Evolutionary conservation across 768 basidiomycete genomes (phyloP).

Genomic region (Galerina marginata): DNA sequence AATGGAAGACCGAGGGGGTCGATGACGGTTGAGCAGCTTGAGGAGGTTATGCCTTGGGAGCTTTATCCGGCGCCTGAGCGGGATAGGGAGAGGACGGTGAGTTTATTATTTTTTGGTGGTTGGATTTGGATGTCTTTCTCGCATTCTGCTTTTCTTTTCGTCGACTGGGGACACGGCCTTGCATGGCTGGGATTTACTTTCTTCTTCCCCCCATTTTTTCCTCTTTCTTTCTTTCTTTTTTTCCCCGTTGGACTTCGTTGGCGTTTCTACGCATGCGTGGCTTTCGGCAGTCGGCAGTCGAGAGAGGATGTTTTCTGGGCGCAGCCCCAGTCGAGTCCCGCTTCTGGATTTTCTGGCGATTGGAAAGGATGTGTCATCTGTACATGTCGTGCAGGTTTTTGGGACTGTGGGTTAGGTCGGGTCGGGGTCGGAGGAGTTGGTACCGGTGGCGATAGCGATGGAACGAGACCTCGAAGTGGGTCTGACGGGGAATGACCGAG

Average conservation of each 20-base stretch:
- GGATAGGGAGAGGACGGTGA: conserved; percentile 15
- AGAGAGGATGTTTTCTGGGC: no score
- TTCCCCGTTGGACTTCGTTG: not conserved
- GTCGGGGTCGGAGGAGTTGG: no score
- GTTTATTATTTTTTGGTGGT: not conserved
- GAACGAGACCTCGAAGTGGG: no score
- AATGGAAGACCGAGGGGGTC: conserved; percentile 16
- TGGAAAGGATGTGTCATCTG: no score
- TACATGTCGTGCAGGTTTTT: no score
- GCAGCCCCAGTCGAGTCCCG: no score
- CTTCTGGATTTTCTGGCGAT: no score
- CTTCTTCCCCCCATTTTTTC: not conserved
- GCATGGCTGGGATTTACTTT: not conserved
- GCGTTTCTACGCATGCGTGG: not conserved
- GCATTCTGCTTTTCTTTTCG: not conserved
- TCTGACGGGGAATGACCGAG: no score
- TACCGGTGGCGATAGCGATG: no score
- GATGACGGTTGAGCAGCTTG: conserved; percentile 32
- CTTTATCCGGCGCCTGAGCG: conserved; percentile 30
- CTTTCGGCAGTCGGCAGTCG: no score
- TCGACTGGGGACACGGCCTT: not conserved
- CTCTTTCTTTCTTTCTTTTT: not conserved
- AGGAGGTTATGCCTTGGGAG: conserved; percentile 44
- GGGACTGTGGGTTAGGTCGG: no score
- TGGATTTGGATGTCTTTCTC: not conserved